Percentiles rank a stretch among this genome's conserved stretches.
These are phyloP conservation scores for Nowakowskiella sp. DNA, from an alignment of 192 early-diverging fungal genomes.

Conservation along the genomic window DNA sequence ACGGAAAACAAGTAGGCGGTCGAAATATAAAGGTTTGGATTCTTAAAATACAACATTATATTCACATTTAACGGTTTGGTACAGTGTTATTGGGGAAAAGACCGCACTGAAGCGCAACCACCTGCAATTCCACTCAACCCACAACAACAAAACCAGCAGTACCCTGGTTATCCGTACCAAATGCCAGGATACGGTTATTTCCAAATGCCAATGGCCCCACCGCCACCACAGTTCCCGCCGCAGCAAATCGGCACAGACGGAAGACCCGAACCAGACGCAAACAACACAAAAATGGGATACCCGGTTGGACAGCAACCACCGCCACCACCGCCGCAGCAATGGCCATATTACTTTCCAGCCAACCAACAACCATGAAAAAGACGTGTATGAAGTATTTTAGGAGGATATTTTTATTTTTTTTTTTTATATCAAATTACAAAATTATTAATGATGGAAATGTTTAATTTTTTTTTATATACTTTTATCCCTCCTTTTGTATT, in stretches of 20 bases:
- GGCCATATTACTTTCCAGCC: too few species aligned
- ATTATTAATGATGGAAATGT: too few species aligned
- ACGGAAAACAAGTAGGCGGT: slow-evolving; percentile 64
- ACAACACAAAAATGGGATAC: background rate
- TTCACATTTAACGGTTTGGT: slow-evolving; percentile 9
- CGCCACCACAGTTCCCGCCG: background rate
- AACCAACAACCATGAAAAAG: too few species aligned
- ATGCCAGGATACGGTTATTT: background rate
- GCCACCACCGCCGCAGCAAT: too few species aligned
- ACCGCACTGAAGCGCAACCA: background rate
- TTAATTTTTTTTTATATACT: too few species aligned
- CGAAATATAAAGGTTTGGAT: slow-evolving; percentile 60
- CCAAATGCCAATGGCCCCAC: background rate
- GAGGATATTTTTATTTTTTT: too few species aligned
- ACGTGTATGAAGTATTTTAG: too few species aligned
- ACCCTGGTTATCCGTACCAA: background rate
- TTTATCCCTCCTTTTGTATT: too few species aligned
- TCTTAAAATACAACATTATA: background rate
- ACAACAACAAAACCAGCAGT: background rate
- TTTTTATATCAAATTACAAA: too few species aligned
- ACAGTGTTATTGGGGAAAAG: slow-evolving; percentile 9
- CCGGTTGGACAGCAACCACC: too few species aligned
- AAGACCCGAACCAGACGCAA: background rate
- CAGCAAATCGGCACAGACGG: background rate
- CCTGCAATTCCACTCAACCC: background rate